Evolutionary conservation across 1,284 basidiomycete species (phyloP).

Genomic region (Clitocybe nebularis): DNA sequence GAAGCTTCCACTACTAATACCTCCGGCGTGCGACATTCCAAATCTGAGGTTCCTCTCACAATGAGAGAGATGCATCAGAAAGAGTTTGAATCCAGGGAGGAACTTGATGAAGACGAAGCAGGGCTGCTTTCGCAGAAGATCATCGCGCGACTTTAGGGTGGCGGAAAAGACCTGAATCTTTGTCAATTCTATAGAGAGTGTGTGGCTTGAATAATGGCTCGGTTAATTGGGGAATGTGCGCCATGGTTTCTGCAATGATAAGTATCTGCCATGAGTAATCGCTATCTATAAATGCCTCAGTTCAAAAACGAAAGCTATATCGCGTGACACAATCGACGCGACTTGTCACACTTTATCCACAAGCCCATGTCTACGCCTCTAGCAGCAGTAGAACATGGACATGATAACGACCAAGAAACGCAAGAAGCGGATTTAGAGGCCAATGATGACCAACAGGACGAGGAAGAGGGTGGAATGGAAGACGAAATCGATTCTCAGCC

Average conservation of each 20-base stretch:
- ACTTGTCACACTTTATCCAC: constrained; percentile 16
- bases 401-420: constrained; percentile 2
- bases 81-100: constrained; percentile 53
- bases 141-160: constrained; percentile 33
- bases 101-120: constrained; percentile 62
- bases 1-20: constrained; percentile 8
- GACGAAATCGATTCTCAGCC: constrained; percentile 2
- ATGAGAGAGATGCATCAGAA: constrained; percentile 50
- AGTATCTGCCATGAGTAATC: no score
- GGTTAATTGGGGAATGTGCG: no score
- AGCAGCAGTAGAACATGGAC: constrained; percentile 3
- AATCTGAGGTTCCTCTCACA: constrained; percentile 30
- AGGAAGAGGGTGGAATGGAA: constrained; percentile 6
- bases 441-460: constrained; percentile 8
- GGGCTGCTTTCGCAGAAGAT: constrained; percentile 41
- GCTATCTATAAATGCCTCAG: no score
- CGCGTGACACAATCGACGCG: constrained; percentile 16
- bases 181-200: no score
- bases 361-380: background rate
- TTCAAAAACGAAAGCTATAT: background rate
- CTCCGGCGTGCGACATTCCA: constrained; percentile 12
- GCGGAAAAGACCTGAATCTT: no score
- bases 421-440: constrained; percentile 9
- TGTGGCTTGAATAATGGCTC: no score
- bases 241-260: background rate